phyloP scores from a whole-genome alignment of 305 asterid genomes.

The Petunia hybrid region DNA sequence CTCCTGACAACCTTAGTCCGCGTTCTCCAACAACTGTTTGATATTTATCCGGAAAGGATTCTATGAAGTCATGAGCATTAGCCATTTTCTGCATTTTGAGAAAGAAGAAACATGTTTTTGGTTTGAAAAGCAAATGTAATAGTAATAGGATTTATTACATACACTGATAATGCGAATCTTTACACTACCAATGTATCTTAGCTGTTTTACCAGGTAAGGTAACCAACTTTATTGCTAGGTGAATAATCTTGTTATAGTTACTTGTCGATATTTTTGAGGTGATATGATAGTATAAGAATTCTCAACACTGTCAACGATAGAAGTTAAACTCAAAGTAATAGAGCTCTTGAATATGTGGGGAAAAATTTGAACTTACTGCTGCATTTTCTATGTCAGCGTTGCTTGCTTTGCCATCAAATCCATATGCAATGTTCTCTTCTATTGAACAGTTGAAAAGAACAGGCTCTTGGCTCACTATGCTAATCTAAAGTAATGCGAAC shows the following conservation, averaged over 20 bases:
- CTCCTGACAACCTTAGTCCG: slow-evolving; percentile 76
- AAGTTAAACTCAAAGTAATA: too few relatives aligned
- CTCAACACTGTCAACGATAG: too few relatives aligned
- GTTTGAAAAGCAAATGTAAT: neutral
- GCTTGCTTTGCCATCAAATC: slow-evolving; percentile 71
- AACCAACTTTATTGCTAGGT: too few relatives aligned
- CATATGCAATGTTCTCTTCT: slow-evolving; percentile 69
- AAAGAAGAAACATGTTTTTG: neutral
- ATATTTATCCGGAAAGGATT: slow-evolving; percentile 62
- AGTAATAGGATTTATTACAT: neutral
- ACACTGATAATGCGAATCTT: too few relatives aligned
- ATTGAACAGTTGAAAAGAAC: slow-evolving; percentile 59
- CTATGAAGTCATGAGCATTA: slow-evolving; percentile 69
- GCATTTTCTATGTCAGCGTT: slow-evolving; percentile 60
- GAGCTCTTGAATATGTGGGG: neutral
- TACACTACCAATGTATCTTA: too few relatives aligned
- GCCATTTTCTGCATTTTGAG: slow-evolving; percentile 60
- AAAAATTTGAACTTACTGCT: slow-evolving; percentile 54
- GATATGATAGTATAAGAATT: too few relatives aligned
- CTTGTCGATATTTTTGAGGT: too few relatives aligned
- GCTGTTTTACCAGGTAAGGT: too few relatives aligned
- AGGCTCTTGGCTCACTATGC: slow-evolving; percentile 65
- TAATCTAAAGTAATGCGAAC: slow-evolving; percentile 38
- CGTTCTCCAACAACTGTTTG: slow-evolving; percentile 71
- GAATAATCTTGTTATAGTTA: too few relatives aligned